A percentile compares a stretch with the other conserved stretches of the same genome.
phyloP scores from a whole-genome alignment of 78 protist species.

The Protostelium mycophagum region DNA sequence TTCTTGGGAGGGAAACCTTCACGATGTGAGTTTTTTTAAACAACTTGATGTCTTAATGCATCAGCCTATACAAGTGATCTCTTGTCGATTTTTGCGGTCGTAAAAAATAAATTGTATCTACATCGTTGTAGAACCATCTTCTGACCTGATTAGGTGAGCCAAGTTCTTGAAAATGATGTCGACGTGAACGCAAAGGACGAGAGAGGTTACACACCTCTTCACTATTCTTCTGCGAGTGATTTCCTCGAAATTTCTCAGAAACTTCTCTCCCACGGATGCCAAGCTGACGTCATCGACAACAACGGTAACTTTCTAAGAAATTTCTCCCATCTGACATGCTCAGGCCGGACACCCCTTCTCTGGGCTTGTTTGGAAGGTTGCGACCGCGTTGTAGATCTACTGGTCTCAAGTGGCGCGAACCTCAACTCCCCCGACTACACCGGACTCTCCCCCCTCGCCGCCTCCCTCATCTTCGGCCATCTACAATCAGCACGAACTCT shows the following conservation, averaged over 20 bases:
- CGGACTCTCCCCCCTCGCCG: not conserved
- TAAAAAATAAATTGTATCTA: not conserved
- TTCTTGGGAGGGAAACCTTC: not conserved
- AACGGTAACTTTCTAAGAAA: not conserved
- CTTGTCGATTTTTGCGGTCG: not conserved
- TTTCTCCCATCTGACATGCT: not conserved
- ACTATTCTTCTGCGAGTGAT: constrained; percentile 19
- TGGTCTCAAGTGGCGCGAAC: not conserved
- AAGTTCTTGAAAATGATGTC: not conserved
- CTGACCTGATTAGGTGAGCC: not conserved
- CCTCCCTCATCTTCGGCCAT: not conserved
- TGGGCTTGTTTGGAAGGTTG: not conserved
- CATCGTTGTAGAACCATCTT: not conserved
- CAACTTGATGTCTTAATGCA: constrained; percentile 16
- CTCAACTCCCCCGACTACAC: not conserved
- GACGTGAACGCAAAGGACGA: constrained; percentile 21
- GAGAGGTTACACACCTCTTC: constrained; percentile 45
- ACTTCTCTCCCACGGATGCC: not conserved
- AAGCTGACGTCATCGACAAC: constrained; percentile 1
- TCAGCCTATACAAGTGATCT: constrained; percentile 16
- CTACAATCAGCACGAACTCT: not conserved
- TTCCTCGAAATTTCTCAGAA: not conserved
- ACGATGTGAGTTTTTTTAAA: constrained; percentile 11
- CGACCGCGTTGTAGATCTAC: not conserved
- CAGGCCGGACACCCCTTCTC: not conserved